These are phyloP conservation scores for Glebionis coronaria DNA, from an alignment of 129 eudicot species.

Conservation along the genomic window DNA sequence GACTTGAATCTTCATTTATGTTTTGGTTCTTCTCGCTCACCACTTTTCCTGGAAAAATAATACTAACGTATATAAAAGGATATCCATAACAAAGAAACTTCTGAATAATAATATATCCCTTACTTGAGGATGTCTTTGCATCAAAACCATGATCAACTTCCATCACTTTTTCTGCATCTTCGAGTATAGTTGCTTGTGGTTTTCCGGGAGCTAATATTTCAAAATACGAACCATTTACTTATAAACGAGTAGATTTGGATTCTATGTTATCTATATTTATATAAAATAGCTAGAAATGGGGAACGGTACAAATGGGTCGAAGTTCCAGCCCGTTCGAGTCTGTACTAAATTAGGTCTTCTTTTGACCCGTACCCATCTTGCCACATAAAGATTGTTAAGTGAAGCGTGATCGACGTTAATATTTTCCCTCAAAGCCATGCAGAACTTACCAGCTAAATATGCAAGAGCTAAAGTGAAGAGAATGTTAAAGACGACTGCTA, in stretches of 20 bases:
- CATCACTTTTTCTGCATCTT: conserved; percentile 30
- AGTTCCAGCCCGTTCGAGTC: not conserved
- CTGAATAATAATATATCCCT: conserved; percentile 10
- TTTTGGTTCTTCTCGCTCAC: conserved; percentile 12
- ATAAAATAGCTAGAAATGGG: no score
- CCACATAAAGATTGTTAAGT: not conserved
- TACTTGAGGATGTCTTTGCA: conserved; percentile 28
- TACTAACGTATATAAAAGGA: not conserved
- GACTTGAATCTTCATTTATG: conserved; percentile 28
- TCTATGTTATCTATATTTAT: not conserved
- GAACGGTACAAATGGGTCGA: not conserved
- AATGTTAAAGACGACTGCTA: conserved; percentile 39
- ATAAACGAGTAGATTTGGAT: not conserved
- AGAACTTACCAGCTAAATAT: conserved; percentile 41
- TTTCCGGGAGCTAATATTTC: conserved; percentile 56
- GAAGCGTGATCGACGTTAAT: no score
- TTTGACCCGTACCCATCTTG: not conserved
- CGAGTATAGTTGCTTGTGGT: conserved; percentile 53
- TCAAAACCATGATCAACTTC: conserved; percentile 7
- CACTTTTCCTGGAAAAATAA: conserved; percentile 16
- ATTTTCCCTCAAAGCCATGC: not conserved
- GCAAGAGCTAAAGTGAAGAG: conserved; percentile 48
- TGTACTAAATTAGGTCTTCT: no score
- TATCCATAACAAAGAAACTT: not conserved
- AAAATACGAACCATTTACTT: conserved; percentile 4